Conservation (phyloP, 2,329 filamentous ascomycete species). For the Shiraia sp. region DNA sequence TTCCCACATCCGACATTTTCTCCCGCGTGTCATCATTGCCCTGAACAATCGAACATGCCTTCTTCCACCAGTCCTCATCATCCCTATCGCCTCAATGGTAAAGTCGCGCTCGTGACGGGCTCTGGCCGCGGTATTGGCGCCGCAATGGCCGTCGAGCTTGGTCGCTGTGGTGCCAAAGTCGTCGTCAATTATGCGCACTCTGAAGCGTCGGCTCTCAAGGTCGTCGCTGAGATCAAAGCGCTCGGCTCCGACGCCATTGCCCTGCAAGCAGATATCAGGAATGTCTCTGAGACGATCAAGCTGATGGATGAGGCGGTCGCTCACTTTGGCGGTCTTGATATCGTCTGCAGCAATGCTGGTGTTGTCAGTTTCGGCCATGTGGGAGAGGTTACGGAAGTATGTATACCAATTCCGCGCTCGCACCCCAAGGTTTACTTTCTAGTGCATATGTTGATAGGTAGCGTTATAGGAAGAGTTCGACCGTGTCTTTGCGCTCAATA, state of each 20-base stretch:
- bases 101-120: conserved; percentile 62
- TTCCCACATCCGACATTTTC: no score
- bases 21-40: no score
- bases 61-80: no score
- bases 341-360: conserved; percentile 55
- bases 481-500: conserved; percentile 69
- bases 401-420: no score
- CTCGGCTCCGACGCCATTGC: conserved; percentile 54
- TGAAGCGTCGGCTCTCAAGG: conserved; percentile 50
- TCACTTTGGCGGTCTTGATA: conserved; percentile 21
- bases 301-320: no score
- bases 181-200: conserved; percentile 67
- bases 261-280: conserved; percentile 60
- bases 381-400: no score
- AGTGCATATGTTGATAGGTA: no score
- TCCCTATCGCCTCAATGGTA: conserved; percentile 48
- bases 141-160: conserved; percentile 66
- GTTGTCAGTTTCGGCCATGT: conserved; percentile 68
- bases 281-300: conserved; percentile 28
- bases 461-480: conserved; percentile 74
- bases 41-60: no score
- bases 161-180: conserved; percentile 61
- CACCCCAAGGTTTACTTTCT: no score
- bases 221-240: conserved; percentile 46
- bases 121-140: conserved; percentile 65